Evolutionary conservation across 345 rosid species (phyloP).

Genomic region (Lepidium aucheri): DNA sequence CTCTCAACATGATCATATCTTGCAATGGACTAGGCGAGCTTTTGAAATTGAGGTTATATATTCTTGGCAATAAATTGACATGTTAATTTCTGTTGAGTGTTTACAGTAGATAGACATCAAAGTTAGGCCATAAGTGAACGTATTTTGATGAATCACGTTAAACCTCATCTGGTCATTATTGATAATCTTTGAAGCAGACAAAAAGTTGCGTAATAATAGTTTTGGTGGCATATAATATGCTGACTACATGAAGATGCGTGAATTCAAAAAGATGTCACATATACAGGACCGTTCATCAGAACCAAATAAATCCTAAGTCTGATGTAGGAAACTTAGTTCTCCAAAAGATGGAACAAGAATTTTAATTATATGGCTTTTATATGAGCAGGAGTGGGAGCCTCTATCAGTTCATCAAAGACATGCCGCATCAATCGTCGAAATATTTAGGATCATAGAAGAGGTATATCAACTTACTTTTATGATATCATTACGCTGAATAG

Average conservation of each 20-base stretch:
- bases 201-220: not conserved
- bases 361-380: constrained; percentile 3
- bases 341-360: not conserved
- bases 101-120: constrained; percentile 5
- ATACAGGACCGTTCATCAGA: not conserved
- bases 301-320: not conserved
- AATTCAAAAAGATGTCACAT: not conserved
- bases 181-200: not conserved
- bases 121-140: not conserved
- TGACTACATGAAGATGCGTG: not conserved
- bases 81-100: not conserved
- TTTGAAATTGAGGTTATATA: constrained; percentile 77
- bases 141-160: not conserved
- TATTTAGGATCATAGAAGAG: constrained; percentile 97
- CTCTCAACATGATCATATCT: constrained; percentile 75
- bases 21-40: constrained; percentile 93
- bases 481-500: not conserved
- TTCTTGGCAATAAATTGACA: not conserved
- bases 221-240: not conserved
- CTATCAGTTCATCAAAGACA: constrained; percentile 83
- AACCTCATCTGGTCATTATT: constrained; percentile 1
- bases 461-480: constrained; percentile 29
- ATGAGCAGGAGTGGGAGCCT: constrained; percentile 92
- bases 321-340: not conserved
- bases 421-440: constrained; percentile 82